Conservation (phyloP, 2,329 filamentous ascomycete genomes). For the Aspergillus sergii region DNA sequence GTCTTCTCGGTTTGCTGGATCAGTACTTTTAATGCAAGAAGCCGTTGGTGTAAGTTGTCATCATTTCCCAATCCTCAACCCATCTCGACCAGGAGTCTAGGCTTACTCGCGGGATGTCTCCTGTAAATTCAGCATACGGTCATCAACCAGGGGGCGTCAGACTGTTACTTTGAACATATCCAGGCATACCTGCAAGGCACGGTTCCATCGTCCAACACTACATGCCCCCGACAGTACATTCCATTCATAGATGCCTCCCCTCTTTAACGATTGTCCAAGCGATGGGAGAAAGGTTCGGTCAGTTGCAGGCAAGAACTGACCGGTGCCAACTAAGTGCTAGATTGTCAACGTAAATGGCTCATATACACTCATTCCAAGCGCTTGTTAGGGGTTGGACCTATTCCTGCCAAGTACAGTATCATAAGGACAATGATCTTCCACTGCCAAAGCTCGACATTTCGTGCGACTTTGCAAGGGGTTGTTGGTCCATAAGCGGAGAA, state of each 20-base stretch:
- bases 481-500: too few species aligned
- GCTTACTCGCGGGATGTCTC: constrained; percentile 10
- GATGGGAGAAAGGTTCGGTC: neutral
- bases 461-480: too few species aligned
- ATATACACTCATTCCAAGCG: neutral
- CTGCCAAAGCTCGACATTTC: too few species aligned
- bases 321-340: neutral
- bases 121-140: constrained; percentile 37
- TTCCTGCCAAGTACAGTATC: too few species aligned
- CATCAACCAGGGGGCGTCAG: constrained; percentile 37
- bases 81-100: constrained; percentile 8
- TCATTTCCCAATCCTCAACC: constrained; percentile 1
- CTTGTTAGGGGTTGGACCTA: too few species aligned
- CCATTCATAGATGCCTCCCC: constrained; percentile 10
- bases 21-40: constrained; percentile 19
- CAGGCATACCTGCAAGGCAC: constrained; percentile 41
- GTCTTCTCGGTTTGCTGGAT: constrained; percentile 18
- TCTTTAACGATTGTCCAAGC: neutral
- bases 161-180: constrained; percentile 41
- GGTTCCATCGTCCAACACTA: constrained; percentile 35
- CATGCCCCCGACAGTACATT: constrained; percentile 29
- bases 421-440: too few species aligned
- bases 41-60: constrained; percentile 21
- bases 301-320: neutral
- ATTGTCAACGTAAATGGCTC: neutral